phyloP scores from a whole-genome alignment of 2,329 filamentous ascomycete genomes.

The Sporothrix euskadiensis region DNA sequence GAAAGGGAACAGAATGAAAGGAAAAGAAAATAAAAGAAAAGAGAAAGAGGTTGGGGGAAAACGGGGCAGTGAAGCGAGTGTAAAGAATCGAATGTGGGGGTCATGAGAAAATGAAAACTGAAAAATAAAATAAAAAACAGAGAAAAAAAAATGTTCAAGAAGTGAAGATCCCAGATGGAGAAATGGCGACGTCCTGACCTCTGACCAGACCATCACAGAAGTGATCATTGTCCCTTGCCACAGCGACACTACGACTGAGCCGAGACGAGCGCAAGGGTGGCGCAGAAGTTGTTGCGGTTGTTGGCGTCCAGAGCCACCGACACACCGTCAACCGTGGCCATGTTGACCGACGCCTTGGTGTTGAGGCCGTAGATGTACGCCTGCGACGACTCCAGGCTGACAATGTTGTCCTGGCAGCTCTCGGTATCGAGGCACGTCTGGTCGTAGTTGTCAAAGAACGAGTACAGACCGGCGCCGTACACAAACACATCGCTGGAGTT shows the following conservation, averaged over 20 bases:
- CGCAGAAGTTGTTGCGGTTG: slow-evolving; percentile 67
- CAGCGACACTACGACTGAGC: slow-evolving; percentile 22
- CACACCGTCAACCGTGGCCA: slow-evolving; percentile 65
- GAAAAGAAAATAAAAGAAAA: background rate
- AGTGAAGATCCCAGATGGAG: slow-evolving; percentile 13
- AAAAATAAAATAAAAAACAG: background rate
- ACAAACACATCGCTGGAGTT: slow-evolving; percentile 67
- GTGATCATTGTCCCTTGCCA: background rate
- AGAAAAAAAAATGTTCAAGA: slow-evolving; percentile 25
- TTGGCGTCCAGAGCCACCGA: slow-evolving; percentile 56
- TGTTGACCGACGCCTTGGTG: slow-evolving; percentile 74
- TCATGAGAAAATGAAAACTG: background rate
- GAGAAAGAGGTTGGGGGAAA: background rate
- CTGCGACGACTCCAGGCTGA: slow-evolving; percentile 65
- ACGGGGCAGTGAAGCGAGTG: background rate
- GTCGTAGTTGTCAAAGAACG: slow-evolving; percentile 79
- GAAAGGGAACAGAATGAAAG: background rate
- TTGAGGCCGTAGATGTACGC: slow-evolving; percentile 64
- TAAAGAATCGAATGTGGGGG: slow-evolving; percentile 6
- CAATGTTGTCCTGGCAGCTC: slow-evolving; percentile 76
- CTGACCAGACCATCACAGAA: background rate
- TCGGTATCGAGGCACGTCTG: slow-evolving; percentile 67
- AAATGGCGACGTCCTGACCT: slow-evolving; percentile 16
- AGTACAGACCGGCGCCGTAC: slow-evolving; percentile 75
- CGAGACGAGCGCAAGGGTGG: slow-evolving; percentile 57